Evolutionary conservation across 306 rosid species (phyloP).

Genomic region (Herpetospermum pedunculosum): DNA sequence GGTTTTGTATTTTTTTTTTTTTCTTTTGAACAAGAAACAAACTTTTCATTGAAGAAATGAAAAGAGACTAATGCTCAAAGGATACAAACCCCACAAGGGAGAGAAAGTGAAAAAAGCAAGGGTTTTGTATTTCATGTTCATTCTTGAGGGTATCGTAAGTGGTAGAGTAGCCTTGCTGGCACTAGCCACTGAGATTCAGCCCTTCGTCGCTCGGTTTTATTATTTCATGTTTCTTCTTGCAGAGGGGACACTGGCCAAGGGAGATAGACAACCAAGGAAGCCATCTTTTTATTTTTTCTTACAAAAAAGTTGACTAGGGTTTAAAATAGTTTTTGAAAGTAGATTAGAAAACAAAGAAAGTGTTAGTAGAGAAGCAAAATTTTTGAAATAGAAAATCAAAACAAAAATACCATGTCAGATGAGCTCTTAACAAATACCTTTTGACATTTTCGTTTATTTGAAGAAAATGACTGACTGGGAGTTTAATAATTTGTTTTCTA

Average conservation of each 20-base stretch:
- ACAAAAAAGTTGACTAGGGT: not conserved
- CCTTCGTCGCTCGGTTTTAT: not conserved
- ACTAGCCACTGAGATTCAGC: not conserved
- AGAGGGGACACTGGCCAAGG: not conserved
- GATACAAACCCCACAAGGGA: too few relatives aligned
- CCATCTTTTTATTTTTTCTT: not conserved
- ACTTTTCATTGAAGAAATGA: too few relatives aligned
- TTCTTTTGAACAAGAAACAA: too few relatives aligned
- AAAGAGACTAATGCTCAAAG: too few relatives aligned
- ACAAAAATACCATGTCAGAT: not conserved
- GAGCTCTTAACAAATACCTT: not conserved
- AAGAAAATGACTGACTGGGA: not conserved
- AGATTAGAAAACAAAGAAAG: not conserved
- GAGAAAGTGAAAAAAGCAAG: too few relatives aligned
- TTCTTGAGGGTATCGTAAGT: not conserved
- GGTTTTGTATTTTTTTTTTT: too few relatives aligned
- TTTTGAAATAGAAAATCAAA: not conserved
- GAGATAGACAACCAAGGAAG: not conserved
- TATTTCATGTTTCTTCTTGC: not conserved
- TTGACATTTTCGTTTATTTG: not conserved
- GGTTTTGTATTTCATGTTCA: not conserved
- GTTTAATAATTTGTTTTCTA: constrained; percentile 17
- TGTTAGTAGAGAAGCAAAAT: not conserved
- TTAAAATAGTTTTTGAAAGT: not conserved
- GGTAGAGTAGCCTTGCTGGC: not conserved